Conservation (phyloP, 257 asterid genomes). For the Primulina tabacum region DNA sequence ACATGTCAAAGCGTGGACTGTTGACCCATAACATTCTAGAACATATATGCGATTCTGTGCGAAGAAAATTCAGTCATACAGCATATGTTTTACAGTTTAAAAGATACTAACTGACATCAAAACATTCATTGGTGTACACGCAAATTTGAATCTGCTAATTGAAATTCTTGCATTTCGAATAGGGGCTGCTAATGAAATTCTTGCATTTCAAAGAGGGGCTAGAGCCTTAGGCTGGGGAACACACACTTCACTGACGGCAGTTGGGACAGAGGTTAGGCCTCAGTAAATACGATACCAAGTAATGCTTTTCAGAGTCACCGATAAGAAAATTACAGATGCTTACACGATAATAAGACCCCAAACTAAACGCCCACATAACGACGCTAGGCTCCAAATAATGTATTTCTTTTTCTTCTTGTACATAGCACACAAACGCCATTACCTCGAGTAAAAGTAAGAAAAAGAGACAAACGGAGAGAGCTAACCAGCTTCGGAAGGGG, state of each 20-base stretch:
- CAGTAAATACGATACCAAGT: no score
- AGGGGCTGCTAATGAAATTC: no score
- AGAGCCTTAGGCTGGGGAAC: no score
- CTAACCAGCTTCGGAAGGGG: conserved; percentile 76
- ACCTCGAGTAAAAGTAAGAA: not conserved
- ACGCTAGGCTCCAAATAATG: not conserved
- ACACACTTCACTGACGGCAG: no score
- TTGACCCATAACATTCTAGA: not conserved
- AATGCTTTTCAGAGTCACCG: no score
- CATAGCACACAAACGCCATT: not conserved
- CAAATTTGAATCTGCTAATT: no score
- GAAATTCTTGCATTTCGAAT: no score
- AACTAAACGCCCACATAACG: not conserved
- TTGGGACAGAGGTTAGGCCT: no score
- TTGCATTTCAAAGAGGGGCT: no score
- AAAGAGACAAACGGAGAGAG: not conserved
- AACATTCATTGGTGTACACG: no score
- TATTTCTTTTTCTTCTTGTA: not conserved
- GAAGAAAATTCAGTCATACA: not conserved
- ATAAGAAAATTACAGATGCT: no score
- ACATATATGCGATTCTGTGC: not conserved
- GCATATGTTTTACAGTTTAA: not conserved
- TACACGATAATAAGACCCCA: not conserved
- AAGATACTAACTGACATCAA: no score
- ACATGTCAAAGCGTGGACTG: not conserved